Evolutionary conservation across 2,329 filamentous ascomycete species (phyloP), one percentile per base, ranked within the genome.

Genomic region (Exophiala mesophila): DNA sequence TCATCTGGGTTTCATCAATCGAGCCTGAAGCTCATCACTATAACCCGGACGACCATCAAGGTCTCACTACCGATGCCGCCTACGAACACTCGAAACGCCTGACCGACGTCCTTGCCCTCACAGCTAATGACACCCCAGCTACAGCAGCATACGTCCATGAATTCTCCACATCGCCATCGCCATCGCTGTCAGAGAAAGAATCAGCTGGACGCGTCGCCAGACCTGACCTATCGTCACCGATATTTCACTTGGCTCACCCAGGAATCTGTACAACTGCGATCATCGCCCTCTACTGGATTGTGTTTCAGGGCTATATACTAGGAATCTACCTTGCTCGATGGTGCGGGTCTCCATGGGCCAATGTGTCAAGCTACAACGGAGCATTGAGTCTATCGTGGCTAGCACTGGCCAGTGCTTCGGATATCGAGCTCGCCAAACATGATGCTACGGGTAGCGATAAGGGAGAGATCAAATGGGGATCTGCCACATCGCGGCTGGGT

Each of bases 11-110:
- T 7, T 85, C 83, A 49, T 94, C 85, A 57, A 68, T 96, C 36
- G 89, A 95, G 57, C 81, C 83, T 1, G 69, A 73, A 38, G 60
- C 63, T 4, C 64, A 74, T 12, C 57, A 67, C 2, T 78, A 95
- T 50, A 64, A 78, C 30, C 56, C 77, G 5, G 69, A 78, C 35
- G 92, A 98, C 64, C 71, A 95, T 18, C 89, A 97, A 64, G 83
- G 79, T 32, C 63, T 94, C 36, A 63, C 65, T 12, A 76, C 76
- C 2, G 55, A 60, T 1, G 70, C 69, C 2, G 78, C 89, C 1
- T 98, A 98, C 67, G 89, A 97, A 64, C 82, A 80, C 47, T 82
- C 81, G 44, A 97, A 98, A 68, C 81, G 88, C 16, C 70, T 97
- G 15, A 94, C 86, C 1, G 92, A 98, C 60, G 57, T 94, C 12